These are phyloP conservation scores for Hyphopichia buzzinii DNA, from an alignment of 1,139 yeast species.

Conservation along the genomic window DNA sequence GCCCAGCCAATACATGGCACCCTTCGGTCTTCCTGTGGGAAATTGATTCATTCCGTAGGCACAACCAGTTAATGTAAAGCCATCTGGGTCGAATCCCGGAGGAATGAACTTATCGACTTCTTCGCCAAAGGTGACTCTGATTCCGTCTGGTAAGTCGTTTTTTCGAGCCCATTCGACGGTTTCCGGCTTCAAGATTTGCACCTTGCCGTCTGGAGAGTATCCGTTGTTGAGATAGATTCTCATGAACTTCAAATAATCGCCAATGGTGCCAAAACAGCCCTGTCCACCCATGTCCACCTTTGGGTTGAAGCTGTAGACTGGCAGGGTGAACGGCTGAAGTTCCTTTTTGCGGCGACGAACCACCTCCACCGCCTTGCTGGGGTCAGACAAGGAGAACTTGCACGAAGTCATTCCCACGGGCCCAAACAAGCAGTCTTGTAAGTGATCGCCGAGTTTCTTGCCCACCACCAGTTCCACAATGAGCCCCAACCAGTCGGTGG, in stretches of 20 bases:
- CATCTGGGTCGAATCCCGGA: slow-evolving; percentile 57
- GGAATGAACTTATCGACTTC: slow-evolving; percentile 10
- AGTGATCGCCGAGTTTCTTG: slow-evolving; percentile 37
- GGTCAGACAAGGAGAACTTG: slow-evolving; percentile 32
- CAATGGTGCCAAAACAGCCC: slow-evolving; percentile 44
- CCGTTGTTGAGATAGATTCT: slow-evolving; percentile 50
- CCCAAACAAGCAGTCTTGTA: slow-evolving; percentile 37
- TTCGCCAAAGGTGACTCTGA: slow-evolving; percentile 19
- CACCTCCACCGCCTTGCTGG: slow-evolving; percentile 23
- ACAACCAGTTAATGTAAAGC: slow-evolving; percentile 74
- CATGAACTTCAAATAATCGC: slow-evolving; percentile 42
- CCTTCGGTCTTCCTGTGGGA: slow-evolving; percentile 41
- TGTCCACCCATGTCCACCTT: slow-evolving; percentile 49
- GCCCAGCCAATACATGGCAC: slow-evolving; percentile 46
- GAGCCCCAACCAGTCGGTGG: slow-evolving; percentile 54
- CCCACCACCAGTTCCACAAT: slow-evolving; percentile 46
- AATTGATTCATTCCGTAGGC: slow-evolving; percentile 52
- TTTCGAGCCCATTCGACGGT: slow-evolving; percentile 31
- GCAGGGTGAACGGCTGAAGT: neutral
- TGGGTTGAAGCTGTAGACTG: slow-evolving; percentile 19
- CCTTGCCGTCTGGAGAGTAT: slow-evolving; percentile 36
- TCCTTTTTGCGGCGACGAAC: slow-evolving; percentile 12
- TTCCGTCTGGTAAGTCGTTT: slow-evolving; percentile 33
- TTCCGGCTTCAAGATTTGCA: slow-evolving; percentile 26
- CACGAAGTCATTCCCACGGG: slow-evolving; percentile 44